Conservation (phyloP, 2,329 filamentous ascomycete species). For the Fusarium beomiforme region DNA sequence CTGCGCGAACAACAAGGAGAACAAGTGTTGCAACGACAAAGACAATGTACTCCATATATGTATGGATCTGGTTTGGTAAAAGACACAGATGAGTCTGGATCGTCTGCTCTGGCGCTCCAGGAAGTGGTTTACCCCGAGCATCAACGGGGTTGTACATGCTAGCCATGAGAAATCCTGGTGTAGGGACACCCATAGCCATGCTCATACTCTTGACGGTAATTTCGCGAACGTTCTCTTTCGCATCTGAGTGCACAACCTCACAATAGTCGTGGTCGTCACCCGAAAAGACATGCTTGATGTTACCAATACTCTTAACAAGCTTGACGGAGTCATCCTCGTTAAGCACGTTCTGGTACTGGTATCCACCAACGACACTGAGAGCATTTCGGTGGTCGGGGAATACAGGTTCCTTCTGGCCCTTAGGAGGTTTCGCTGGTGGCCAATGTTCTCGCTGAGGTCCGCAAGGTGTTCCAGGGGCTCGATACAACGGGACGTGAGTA, state of each 20-base stretch:
- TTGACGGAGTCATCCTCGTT: conserved; percentile 78
- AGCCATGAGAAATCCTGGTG: conserved; percentile 86
- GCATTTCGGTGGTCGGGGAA: conserved; percentile 77
- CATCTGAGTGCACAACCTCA: conserved; percentile 80
- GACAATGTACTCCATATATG: conserved; percentile 81
- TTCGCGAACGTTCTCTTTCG: conserved; percentile 74
- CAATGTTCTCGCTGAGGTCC: conserved; percentile 86
- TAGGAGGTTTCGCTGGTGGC: conserved; percentile 73
- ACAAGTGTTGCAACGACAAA: conserved; percentile 66
- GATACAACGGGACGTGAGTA: conserved; percentile 90
- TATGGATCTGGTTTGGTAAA: conserved; percentile 85
- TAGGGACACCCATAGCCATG: conserved; percentile 95
- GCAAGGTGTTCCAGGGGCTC: conserved; percentile 84
- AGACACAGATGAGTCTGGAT: conserved; percentile 91
- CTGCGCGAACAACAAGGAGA: conserved; percentile 62
- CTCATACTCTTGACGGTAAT: conserved; percentile 96
- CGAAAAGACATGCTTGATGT: conserved; percentile 87
- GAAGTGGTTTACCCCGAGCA: conserved; percentile 59
- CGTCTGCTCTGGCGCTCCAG: conserved; percentile 62
- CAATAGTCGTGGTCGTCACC: conserved; percentile 99
- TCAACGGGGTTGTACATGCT: conserved; percentile 94
- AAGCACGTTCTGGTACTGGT: conserved; percentile 97
- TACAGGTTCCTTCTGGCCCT: conserved; percentile 64
- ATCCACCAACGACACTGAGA: conserved; percentile 80
- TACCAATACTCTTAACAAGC: conserved; percentile 80